A percentile compares a stretch with the other conserved stretches of the same genome.
Evolutionary conservation across 2,329 filamentous ascomycete genomes (phyloP).

Genomic region (Colletotrichum kahawae): DNA sequence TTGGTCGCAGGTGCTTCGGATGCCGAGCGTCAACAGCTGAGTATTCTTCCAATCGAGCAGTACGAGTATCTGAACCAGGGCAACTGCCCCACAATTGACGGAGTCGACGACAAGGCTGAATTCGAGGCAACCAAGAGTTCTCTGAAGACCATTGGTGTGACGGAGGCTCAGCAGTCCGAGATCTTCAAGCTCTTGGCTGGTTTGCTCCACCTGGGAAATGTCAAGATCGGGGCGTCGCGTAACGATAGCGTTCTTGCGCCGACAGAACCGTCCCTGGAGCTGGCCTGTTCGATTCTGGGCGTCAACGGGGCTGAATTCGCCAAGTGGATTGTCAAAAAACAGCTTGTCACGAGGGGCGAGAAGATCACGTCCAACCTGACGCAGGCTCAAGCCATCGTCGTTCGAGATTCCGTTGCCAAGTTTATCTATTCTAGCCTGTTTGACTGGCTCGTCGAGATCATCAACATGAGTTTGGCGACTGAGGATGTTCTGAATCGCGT

Average conservation of each 20-base stretch:
- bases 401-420: constrained; percentile 96
- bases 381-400: constrained; percentile 90
- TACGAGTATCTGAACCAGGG: constrained; percentile 98
- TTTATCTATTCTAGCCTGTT: constrained; percentile 98
- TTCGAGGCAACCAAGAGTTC: constrained; percentile 89
- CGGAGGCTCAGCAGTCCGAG: constrained; percentile 73
- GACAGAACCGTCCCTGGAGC: constrained; percentile 80
- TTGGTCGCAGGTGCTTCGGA: constrained; percentile 91
- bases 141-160: constrained; percentile 85
- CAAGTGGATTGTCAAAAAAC: constrained; percentile 99
- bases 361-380: constrained; percentile 97
- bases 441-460: constrained; percentile 98
- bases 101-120: constrained; percentile 94
- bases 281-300: constrained; percentile 84
- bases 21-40: constrained; percentile 78
- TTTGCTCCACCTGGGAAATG: constrained; percentile 91
- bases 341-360: constrained; percentile 92
- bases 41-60: constrained; percentile 81
- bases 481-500: constrained; percentile 85
- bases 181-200: constrained; percentile 93
- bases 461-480: constrained; percentile 88
- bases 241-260: constrained; percentile 85
- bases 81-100: constrained; percentile 87
- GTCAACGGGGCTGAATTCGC: constrained; percentile 87
- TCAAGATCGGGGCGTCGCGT: constrained; percentile 91